These are phyloP conservation scores for Boletus reticuloceps DNA, from an alignment of 768 basidiomycete genomes.

Conservation along the genomic window DNA sequence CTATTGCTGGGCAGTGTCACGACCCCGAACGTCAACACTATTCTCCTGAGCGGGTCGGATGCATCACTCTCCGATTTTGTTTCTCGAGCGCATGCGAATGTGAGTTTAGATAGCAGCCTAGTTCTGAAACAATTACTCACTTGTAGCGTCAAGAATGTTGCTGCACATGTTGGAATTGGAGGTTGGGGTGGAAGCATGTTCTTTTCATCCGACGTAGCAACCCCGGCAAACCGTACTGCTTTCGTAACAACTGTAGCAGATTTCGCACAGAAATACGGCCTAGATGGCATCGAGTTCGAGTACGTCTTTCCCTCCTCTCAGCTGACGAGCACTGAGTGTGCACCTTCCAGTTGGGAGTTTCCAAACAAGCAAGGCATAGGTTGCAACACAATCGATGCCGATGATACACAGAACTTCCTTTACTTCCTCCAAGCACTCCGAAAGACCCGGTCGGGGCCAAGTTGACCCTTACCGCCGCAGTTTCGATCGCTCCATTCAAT, in stretches of 20 bases:
- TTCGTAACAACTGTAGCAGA: constrained; percentile 56
- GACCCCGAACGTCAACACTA: constrained; percentile 27
- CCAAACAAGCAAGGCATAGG: constrained; percentile 64
- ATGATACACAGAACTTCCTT: constrained; percentile 78
- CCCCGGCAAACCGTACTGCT: constrained; percentile 51
- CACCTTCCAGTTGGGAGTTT: constrained; percentile 78
- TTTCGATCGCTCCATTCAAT: constrained; percentile 62
- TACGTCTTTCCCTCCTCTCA: constrained; percentile 3
- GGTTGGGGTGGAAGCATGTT: constrained; percentile 69
- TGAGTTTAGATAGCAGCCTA: constrained; percentile 12
- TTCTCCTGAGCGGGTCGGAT: constrained; percentile 42
- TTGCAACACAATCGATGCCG: constrained; percentile 55
- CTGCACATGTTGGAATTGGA: constrained; percentile 59
- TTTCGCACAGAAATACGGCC: constrained; percentile 45
- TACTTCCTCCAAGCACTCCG: constrained; percentile 71
- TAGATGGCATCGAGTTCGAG: constrained; percentile 53
- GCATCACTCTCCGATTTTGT: constrained; percentile 54
- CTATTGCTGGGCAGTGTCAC: constrained; percentile 28
- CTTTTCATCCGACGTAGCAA: constrained; percentile 63
- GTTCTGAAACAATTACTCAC: background rate
- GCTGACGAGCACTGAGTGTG: background rate
- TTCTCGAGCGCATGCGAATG: constrained; percentile 35
- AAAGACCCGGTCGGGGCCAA: constrained; percentile 44
- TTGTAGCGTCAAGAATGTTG: constrained; percentile 44
- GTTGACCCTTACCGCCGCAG: constrained; percentile 70